phyloP scores from a whole-genome alignment of 495 filamentous ascomycete species.

The Cercophora samala region DNA sequence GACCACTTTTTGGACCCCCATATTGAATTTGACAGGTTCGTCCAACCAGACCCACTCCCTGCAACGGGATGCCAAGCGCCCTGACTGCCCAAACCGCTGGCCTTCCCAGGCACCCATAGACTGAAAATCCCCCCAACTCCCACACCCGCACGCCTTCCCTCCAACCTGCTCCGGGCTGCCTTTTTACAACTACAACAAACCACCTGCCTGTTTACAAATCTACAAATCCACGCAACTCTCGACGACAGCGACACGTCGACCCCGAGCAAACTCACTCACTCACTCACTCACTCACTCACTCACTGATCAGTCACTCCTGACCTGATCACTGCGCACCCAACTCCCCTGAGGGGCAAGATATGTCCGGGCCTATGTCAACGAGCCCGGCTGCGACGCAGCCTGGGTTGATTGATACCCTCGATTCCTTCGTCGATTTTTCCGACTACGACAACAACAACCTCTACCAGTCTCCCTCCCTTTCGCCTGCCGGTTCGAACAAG shows the following conservation, averaged over 20 bases:
- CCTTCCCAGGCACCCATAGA: constrained; percentile 33
- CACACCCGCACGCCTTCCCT: constrained; percentile 20
- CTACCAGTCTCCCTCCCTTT: constrained; percentile 48
- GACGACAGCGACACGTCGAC: background rate
- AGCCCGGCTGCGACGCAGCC: constrained; percentile 23
- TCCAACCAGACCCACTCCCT: constrained; percentile 31
- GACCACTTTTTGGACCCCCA: no score
- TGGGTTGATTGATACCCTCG: constrained; percentile 22
- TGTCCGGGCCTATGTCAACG: constrained; percentile 33
- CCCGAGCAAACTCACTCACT: background rate
- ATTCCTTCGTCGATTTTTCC: constrained; percentile 46
- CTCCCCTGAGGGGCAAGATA: constrained; percentile 9
- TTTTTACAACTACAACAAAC: background rate
- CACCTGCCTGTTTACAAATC: background rate
- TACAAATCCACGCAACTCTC: background rate
- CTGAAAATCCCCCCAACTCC: constrained; percentile 34
- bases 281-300: background rate
- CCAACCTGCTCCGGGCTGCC: background rate
- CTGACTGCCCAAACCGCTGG: constrained; percentile 20
- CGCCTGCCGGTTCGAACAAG: constrained; percentile 40
- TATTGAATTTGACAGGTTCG: no score
- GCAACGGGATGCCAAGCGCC: constrained; percentile 29
- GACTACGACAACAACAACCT: constrained; percentile 42
- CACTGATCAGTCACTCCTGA: background rate
- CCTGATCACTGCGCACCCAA: background rate